Conservation (phyloP, 805 yeast species). For the Tetrapisispora taiwanensis region DNA sequence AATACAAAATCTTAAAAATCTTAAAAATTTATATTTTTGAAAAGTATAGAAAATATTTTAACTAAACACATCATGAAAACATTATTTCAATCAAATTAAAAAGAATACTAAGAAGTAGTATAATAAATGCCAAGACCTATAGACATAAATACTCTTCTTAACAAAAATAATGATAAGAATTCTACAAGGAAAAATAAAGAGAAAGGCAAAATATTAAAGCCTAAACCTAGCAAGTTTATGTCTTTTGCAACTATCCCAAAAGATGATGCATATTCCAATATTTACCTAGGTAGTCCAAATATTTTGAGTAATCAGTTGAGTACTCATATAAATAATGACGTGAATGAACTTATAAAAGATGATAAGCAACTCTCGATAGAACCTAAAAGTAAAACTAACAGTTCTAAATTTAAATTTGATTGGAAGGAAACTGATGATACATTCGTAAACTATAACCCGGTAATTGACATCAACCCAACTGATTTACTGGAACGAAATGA, state of each 20-base stretch:
- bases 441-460: conserved; percentile 33
- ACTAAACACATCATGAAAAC: too few species aligned
- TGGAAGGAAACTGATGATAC: conserved; percentile 71
- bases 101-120: neutral
- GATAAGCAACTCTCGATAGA: too few species aligned
- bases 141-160: conserved; percentile 31
- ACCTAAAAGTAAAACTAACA: neutral
- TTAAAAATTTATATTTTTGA: too few species aligned
- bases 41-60: too few species aligned
- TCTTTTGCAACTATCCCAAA: conserved; percentile 6
- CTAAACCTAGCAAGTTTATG: neutral
- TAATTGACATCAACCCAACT: conserved; percentile 22
- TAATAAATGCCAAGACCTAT: conserved; percentile 27
- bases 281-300: too few species aligned
- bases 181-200: neutral
- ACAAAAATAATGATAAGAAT: conserved; percentile 3
- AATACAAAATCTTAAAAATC: too few species aligned
- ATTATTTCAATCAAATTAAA: too few species aligned
- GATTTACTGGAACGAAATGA: conserved; percentile 8
- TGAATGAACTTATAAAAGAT: neutral
- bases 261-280: neutral
- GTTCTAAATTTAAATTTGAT: conserved; percentile 45
- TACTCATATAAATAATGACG: too few species aligned
- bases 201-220: neutral
- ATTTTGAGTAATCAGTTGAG: too few species aligned